These are phyloP conservation scores for Erigeron canadensis DNA, from an alignment of 129 eudicot genomes.

Conservation along the genomic window DNA sequence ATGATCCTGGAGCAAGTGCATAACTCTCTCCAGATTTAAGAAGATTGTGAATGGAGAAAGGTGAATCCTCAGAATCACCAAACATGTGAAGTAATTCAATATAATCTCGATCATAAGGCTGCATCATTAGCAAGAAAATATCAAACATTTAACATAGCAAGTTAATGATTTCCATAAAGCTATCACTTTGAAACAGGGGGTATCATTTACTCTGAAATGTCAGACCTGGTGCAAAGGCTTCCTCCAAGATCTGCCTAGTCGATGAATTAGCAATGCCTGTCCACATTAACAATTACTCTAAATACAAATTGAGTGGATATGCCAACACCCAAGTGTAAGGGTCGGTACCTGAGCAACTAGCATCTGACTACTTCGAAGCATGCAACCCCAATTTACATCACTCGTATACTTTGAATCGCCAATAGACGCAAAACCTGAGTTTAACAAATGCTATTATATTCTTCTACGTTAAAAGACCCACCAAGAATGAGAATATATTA, in stretches of 20 bases:
- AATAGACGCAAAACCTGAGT: constrained; percentile 71
- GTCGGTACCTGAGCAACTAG: constrained; percentile 82
- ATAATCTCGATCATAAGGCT: constrained; percentile 67
- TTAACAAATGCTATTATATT: constrained; percentile 17
- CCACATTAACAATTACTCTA: constrained; percentile 1
- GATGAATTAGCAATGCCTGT: constrained; percentile 80
- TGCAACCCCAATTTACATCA: constrained; percentile 96
- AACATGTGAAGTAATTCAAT: constrained; percentile 72
- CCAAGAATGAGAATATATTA: neutral
- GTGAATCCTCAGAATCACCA: constrained; percentile 74
- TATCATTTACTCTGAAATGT: neutral
- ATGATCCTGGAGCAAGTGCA: constrained; percentile 89
- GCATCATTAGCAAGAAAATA: constrained; percentile 30
- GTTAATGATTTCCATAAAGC: too few relatives aligned
- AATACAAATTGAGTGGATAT: too few relatives aligned
- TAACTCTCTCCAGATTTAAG: constrained; percentile 75
- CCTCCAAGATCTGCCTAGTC: constrained; percentile 94
- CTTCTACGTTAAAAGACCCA: neutral
- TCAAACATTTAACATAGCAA: too few relatives aligned
- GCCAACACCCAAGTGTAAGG: too few relatives aligned
- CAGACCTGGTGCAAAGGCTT: constrained; percentile 64
- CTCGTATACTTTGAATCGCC: constrained; percentile 83
- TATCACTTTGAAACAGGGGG: too few relatives aligned
- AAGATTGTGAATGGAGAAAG: constrained; percentile 83
- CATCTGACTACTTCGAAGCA: constrained; percentile 99